Conservation (phyloP, 139 green algal species). For the Volvox africanus region DNA sequence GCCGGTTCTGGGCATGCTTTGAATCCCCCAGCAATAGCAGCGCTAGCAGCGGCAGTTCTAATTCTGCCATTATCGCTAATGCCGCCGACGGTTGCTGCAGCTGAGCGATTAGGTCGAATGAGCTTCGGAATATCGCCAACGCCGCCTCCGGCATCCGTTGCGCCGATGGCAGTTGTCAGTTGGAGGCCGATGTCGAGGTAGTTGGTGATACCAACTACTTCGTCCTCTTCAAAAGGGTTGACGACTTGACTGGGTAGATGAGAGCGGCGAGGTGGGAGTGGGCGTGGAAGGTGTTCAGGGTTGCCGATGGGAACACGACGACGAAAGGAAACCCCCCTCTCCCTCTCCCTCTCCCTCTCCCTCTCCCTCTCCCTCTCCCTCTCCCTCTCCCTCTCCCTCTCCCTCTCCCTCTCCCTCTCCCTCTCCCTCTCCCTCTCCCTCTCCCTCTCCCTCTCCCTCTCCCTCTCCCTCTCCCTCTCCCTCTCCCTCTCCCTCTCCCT, state of each 20-base stretch:
- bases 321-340: neutral
- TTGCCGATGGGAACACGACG: neutral
- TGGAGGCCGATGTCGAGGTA: constrained; percentile 86
- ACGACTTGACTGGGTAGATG: constrained; percentile 58
- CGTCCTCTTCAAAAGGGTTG: constrained; percentile 81
- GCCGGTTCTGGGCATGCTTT: neutral
- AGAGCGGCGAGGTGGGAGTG: neutral
- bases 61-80: neutral
- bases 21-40: neutral
- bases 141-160: neutral
- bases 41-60: neutral
- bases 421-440: too few species aligned
- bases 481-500: too few species aligned
- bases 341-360: too few species aligned
- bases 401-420: too few species aligned
- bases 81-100: neutral
- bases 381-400: too few species aligned
- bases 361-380: too few species aligned
- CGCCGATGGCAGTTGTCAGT: constrained; percentile 51
- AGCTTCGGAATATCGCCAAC: neutral
- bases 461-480: too few species aligned
- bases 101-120: neutral
- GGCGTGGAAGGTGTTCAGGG: too few species aligned
- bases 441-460: too few species aligned
- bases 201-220: constrained; percentile 89